Evolutionary conservation across 805 yeast genomes (phyloP).

Genomic region (Saccharomycopsis sp.): DNA sequence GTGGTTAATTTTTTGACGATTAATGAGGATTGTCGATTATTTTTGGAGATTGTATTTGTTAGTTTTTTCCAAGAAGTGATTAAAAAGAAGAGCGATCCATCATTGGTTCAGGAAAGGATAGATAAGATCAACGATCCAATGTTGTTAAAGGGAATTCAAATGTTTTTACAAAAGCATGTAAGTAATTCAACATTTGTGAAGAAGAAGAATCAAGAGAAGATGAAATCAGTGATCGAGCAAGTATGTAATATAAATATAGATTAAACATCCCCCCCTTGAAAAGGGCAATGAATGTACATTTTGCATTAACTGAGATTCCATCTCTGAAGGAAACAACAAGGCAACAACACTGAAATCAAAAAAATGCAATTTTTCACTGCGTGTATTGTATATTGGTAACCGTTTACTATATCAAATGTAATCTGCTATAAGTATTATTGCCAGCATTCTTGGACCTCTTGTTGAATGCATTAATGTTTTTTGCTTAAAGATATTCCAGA

Average conservation of each 20-base stretch:
- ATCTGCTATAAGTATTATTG: too few species aligned
- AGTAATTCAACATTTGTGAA: slow-evolving; percentile 44
- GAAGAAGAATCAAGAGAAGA: slow-evolving; percentile 46
- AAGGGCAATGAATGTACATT: background rate
- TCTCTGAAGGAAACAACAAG: too few species aligned
- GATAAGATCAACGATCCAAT: slow-evolving; percentile 42
- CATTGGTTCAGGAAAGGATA: slow-evolving; percentile 31
- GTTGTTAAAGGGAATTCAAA: slow-evolving; percentile 60
- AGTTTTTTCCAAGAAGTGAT: slow-evolving; percentile 60
- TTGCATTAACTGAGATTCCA: too few species aligned
- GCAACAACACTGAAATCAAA: too few species aligned
- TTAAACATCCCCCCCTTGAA: too few species aligned
- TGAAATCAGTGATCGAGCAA: slow-evolving; percentile 31
- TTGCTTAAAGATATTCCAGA: too few species aligned
- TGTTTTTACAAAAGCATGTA: slow-evolving; percentile 45
- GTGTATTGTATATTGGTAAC: too few species aligned
- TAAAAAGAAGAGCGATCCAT: slow-evolving; percentile 35
- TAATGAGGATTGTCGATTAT: slow-evolving; percentile 52
- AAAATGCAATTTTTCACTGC: too few species aligned
- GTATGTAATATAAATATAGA: slow-evolving; percentile 4
- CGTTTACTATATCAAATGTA: too few species aligned
- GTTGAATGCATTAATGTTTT: too few species aligned
- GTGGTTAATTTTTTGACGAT: slow-evolving; percentile 68
- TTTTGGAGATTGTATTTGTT: slow-evolving; percentile 67
- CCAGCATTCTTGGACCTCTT: too few species aligned